Percentiles rank a stretch among this genome's conserved stretches.
Evolutionary conservation across 2,329 filamentous ascomycete genomes (phyloP).

Genomic region (Aureobasidium sp.): DNA sequence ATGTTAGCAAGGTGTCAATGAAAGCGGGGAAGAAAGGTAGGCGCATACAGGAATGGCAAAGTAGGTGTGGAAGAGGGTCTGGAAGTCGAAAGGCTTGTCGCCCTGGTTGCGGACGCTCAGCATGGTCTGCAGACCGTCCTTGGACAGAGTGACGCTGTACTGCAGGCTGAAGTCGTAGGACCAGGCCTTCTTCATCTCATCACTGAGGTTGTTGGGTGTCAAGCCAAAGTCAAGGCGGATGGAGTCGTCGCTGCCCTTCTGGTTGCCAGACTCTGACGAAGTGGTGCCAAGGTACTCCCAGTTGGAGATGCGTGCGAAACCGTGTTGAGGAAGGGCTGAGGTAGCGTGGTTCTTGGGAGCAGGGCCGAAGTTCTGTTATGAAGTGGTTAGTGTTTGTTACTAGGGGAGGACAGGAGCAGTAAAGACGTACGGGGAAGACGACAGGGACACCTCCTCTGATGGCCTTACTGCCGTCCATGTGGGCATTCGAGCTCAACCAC

Average conservation of each 20-base stretch:
- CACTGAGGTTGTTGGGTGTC: slow-evolving; percentile 60
- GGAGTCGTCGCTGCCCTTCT: slow-evolving; percentile 47
- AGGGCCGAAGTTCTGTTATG: slow-evolving; percentile 69
- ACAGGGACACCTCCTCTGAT: slow-evolving; percentile 88
- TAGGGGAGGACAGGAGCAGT: not conserved
- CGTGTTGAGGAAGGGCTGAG: slow-evolving; percentile 77
- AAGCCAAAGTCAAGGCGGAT: slow-evolving; percentile 97
- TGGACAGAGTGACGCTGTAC: slow-evolving; percentile 82
- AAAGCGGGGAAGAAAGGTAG: slow-evolving; percentile 11
- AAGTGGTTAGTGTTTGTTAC: not conserved
- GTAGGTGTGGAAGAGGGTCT: slow-evolving; percentile 88
- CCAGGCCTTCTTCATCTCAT: slow-evolving; percentile 65
- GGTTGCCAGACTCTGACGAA: slow-evolving; percentile 49
- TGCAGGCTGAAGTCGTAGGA: slow-evolving; percentile 80
- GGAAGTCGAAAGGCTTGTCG: slow-evolving; percentile 74
- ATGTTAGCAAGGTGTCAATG: not conserved
- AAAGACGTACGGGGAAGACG: slow-evolving; percentile 71
- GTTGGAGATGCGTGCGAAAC: slow-evolving; percentile 78
- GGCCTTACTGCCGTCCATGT: slow-evolving; percentile 77
- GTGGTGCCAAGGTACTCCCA: slow-evolving; percentile 96
- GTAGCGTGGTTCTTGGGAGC: slow-evolving; percentile 70
- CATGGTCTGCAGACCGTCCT: slow-evolving; percentile 66
- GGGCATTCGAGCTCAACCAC: slow-evolving; percentile 72
- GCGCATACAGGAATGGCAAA: slow-evolving; percentile 63
- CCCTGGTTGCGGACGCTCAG: slow-evolving; percentile 87